Base-by-base conservation (phyloP, 768 basidiomycete genomes). In the Suillus decipiens region DNA sequence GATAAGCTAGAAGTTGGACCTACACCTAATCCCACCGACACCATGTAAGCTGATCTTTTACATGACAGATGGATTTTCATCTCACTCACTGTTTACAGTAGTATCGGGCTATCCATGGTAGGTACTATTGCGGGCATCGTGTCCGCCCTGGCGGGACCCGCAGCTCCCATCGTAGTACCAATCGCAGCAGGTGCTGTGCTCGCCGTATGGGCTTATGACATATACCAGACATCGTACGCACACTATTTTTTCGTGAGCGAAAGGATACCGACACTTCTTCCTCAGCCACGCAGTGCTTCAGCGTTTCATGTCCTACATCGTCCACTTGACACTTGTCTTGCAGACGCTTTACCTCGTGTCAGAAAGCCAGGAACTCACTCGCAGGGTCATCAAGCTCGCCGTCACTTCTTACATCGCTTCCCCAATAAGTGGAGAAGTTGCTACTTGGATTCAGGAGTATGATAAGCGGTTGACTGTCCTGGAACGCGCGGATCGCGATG, bases 311-410 rank as follows among this genome's bases (percentile, higher is more conserved):
- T 63, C 66, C 14, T 72, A 72, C 60, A 72, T 72, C 33, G 58
- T 72, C 33, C 69, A 72, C 54, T 39, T 72, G 2, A 72, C 70
- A 0, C 61, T 71, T 34, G 61, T 72, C n/a, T 63, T 72, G 61
- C 70, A 72, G n/a, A 66, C 55, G 9, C 55, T 72, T 7, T 72
- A 69, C 34, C 34, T 55, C 28, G 28, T 28, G 28, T 28, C 28
- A 28, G 28, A 28, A 28, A 28, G 28, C 28, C 28, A 28, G 28
- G 51, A 33, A 11, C 33, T 53, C 3, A 11, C 53, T 19, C 53
- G 34, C 7, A 34, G 53, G n/a, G 5, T 4, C 1, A 36, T 55
- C 53, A 55, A 55, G 53, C 34, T 55, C n/a, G 53, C 34, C 0
- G 34, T 55, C 5, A 3, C 6, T 11, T 22, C 12, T 3, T 36